Base-by-base conservation (phyloP, 345 rosid species). In the Eucalyptus rudis region DNA sequence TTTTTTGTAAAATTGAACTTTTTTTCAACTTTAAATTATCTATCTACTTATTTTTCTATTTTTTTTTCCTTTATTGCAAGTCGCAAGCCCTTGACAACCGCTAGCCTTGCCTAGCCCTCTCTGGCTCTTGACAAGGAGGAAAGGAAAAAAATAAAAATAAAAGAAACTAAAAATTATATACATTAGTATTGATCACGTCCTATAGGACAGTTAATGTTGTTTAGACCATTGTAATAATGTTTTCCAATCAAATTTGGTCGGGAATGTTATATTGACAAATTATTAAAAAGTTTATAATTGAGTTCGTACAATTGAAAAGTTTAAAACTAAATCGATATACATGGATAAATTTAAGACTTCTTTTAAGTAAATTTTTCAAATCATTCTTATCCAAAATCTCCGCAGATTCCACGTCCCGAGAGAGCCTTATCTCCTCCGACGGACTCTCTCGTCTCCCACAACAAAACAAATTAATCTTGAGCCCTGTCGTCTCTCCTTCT, bases 131-230 rank as follows among this genome's bases (percentile, higher is more conserved):
- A 24, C 29, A 56, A 56, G 6, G 29, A 22, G 6, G 29, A 10
- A 56, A 56, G 1, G 1, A 4, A 56, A 24, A 24, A 22, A 56
- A 24, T 0, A 22, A 20, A 56, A 24, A 22, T 54, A 54, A 56
- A 56, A 56, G 6, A 56, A 56, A 56, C 13, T 9, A 56, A 56
- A 56, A 56, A 24, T 24, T 56, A 56, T 56, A 10, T 19, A 24
- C 1, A 0, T 24, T 22, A 24, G 3, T 24, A 22, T 0, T 24
- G 0, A 22, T 24, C 6, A 56, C 29, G 1, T 10, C 29, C 10
- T 0, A 56, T 56, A 56, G 3, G 3, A 24, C 5, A 4, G 0
- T 56, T 22, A 10, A 24, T 56, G 13, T 2, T 56, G 0, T 1
- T 56, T 56, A 24, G 3, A 56, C 1, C 6, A 22, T 24, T 0